These are phyloP conservation scores for Penicillium frequentans DNA, from an alignment of 2,329 filamentous ascomycete genomes.

Conservation along the genomic window DNA sequence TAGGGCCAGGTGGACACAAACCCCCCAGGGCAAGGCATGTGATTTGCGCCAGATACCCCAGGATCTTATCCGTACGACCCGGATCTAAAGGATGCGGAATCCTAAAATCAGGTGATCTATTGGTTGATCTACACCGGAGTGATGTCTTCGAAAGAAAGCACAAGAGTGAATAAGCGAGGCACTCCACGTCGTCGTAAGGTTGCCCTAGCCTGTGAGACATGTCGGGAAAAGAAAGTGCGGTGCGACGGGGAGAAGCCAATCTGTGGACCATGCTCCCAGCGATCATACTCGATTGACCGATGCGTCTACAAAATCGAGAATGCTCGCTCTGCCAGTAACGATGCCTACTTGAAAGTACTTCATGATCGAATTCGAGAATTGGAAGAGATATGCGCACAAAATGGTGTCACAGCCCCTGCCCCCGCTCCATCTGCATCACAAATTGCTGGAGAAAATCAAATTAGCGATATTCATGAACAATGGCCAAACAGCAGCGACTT, in stretches of 20 bases:
- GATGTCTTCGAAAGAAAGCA: conserved; percentile 16
- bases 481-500: not conserved
- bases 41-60: not conserved
- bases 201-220: conserved; percentile 45
- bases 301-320: conserved; percentile 43
- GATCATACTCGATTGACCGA: conserved; percentile 32
- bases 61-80: not conserved
- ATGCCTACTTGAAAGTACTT: conserved; percentile 31
- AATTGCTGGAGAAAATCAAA: not conserved
- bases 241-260: conserved; percentile 49
- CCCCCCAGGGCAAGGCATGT: not conserved
- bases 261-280: conserved; percentile 43
- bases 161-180: conserved; percentile 11
- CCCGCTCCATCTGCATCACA: conserved; percentile 12
- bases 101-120: not conserved
- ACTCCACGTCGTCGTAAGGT: conserved; percentile 28
- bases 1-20: not conserved
- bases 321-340: conserved; percentile 38
- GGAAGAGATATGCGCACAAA: conserved; percentile 24
- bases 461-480: not conserved
- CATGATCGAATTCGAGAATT: conserved; percentile 29
- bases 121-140: not conserved
- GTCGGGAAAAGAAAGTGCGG: conserved; percentile 43
- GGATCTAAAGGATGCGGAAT: not conserved
- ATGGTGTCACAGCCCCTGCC: conserved; percentile 19